Base-by-base conservation (phyloP, 2,329 filamentous ascomycete genomes). In the Fusarium secorum region DNA sequence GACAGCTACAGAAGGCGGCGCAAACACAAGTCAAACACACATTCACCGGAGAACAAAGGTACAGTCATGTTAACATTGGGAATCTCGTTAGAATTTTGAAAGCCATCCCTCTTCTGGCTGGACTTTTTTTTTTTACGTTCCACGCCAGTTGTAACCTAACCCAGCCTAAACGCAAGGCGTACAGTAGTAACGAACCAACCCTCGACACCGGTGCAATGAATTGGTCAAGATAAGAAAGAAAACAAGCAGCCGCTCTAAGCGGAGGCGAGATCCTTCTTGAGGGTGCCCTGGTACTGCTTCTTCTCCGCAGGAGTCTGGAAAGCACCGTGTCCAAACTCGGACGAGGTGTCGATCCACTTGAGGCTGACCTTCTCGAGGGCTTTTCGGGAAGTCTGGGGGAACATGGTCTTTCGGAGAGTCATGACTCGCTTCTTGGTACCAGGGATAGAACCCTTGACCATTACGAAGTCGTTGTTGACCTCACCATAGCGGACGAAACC, bases 291-390 rank as follows among this genome's bases (percentile, higher is more conserved):
- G 90, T 94, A 96, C 84, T 94, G 91, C 88, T 93, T 93, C 94
- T 99, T 99, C 93, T 99, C 96, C 82, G 93, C 92, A 77, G 92
- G 88, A 74, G 96, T 99, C 90, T 99, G 96, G 94, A 97, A 99
- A 81, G 94, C 95, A 91, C 96, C 96, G 89, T 99, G 96, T 86
- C 96, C 96, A 86, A 99, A 99, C 90, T 99, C 97, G 88, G 95
- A 98, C 72, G 95, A 98, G 80, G 96, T 99, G 82, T 99, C 96
- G 92, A 99, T 99, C 96, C 96, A 99, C 88, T 99, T 99, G 88
- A 99, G 93, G 82, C 95, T 93, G 84, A 98, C 93, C 93, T 99
- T 98, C 92, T 99, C 96, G 82, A 97, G 89, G 62, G 96, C 93
- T 85, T 92, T 94, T 83, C 96, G 90, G 82, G 93, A 97, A 79